These are phyloP conservation scores for Megacollybia platyphylla DNA, from an alignment of 1,284 basidiomycete species.

Conservation along the genomic window DNA sequence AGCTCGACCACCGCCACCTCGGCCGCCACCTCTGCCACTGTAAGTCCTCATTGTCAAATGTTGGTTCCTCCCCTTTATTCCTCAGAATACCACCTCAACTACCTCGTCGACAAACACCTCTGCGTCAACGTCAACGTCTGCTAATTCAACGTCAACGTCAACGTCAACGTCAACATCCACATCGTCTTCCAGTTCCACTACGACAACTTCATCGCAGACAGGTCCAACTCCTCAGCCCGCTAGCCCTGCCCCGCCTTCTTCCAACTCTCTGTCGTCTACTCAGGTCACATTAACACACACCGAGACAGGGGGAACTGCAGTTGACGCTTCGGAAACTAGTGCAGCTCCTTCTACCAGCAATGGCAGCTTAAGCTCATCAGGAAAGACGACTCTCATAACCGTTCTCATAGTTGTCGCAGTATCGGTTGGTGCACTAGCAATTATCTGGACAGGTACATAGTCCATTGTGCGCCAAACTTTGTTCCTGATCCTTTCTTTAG, in stretches of 20 bases:
- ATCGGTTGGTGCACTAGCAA: conserved; percentile 50
- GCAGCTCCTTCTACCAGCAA: neutral
- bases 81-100: neutral
- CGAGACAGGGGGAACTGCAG: neutral
- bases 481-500: conserved; percentile 14
- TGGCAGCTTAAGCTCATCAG: conserved; percentile 14
- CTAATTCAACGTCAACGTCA: neutral
- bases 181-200: conserved; percentile 8
- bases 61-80: neutral
- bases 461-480: no score
- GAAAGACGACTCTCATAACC: conserved; percentile 57
- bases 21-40: neutral
- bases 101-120: no score
- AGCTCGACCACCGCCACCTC: neutral
- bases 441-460: conserved; percentile 46
- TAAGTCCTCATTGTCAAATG: neutral
- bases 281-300: conserved; percentile 8
- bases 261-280: conserved; percentile 13
- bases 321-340: neutral
- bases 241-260: conserved; percentile 9
- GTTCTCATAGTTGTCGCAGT: conserved; percentile 62
- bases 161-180: neutral
- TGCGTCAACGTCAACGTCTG: neutral
- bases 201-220: conserved; percentile 12
- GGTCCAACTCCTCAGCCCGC: conserved; percentile 7